Conservation (phyloP, 2,329 filamentous ascomycete genomes). For the Fusarium armeniacum region DNA sequence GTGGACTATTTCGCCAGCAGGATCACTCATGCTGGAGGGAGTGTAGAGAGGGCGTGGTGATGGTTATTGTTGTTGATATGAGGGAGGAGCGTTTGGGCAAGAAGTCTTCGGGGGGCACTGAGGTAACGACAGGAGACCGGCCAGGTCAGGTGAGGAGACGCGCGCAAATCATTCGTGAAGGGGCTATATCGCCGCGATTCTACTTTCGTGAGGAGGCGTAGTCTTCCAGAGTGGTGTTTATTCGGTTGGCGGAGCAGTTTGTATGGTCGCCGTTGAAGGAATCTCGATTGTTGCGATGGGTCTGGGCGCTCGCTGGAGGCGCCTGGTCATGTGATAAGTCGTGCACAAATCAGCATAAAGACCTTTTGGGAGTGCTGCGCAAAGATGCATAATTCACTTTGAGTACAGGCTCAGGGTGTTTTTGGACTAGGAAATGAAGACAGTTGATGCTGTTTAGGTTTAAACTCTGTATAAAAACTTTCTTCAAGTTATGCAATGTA, state of each 20-base stretch:
- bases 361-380: background rate
- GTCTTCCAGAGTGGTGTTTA: slow-evolving; percentile 10
- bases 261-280: slow-evolving; percentile 21
- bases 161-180: slow-evolving; percentile 28
- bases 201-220: background rate
- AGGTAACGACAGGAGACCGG: slow-evolving; percentile 38
- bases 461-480: background rate
- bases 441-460: background rate
- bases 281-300: slow-evolving; percentile 24
- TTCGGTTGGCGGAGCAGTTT: slow-evolving; percentile 11
- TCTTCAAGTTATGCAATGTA: background rate
- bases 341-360: slow-evolving; percentile 46
- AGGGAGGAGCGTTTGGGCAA: slow-evolving; percentile 19
- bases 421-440: background rate
- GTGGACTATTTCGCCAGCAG: slow-evolving; percentile 75
- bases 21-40: slow-evolving; percentile 65
- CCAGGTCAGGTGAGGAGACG: slow-evolving; percentile 52
- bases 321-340: slow-evolving; percentile 36
- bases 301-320: slow-evolving; percentile 20
- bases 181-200: slow-evolving; percentile 5
- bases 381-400: slow-evolving; percentile 5
- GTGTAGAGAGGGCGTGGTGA: slow-evolving; percentile 44
- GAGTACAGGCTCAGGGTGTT: background rate
- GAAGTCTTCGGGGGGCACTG: slow-evolving; percentile 32
- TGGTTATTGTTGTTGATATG: slow-evolving; percentile 33